phyloP scores from a whole-genome alignment of 306 rosid genomes.

The Cajanus cajan region DNA sequence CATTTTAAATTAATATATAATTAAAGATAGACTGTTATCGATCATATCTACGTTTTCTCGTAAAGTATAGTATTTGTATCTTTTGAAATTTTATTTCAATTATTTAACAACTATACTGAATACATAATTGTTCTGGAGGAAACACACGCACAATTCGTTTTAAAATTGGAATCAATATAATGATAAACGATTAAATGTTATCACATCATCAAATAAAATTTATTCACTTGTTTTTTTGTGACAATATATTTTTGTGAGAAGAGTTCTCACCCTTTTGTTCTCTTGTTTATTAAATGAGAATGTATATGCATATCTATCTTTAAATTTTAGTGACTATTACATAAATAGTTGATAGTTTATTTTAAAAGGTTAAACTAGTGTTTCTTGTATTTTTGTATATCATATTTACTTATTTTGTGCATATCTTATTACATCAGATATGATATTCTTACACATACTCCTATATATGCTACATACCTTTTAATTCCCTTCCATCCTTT shows the following conservation, averaged over 20 bases:
- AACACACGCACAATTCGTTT: background rate
- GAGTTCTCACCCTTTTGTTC: background rate
- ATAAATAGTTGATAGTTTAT: too few relatives aligned
- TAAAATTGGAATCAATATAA: background rate
- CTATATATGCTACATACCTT: background rate
- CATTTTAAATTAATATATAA: background rate
- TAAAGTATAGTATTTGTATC: too few relatives aligned
- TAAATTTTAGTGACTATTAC: background rate
- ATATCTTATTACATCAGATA: background rate
- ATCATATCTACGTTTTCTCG: too few relatives aligned
- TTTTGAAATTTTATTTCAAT: too few relatives aligned
- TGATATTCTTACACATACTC: background rate
- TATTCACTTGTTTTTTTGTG: background rate
- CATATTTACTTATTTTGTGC: too few relatives aligned
- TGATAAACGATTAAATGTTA: background rate
- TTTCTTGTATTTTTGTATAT: too few relatives aligned
- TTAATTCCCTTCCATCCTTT: too few relatives aligned
- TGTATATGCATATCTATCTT: background rate
- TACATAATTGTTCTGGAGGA: background rate
- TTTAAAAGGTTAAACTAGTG: background rate
- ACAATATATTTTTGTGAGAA: background rate
- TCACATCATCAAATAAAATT: background rate
- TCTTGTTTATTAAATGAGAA: background rate
- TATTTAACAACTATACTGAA: too few relatives aligned
- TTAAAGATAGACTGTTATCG: background rate